phyloP scores from a whole-genome alignment of 2,329 filamentous ascomycete species.

The Botryotinia calthae region DNA sequence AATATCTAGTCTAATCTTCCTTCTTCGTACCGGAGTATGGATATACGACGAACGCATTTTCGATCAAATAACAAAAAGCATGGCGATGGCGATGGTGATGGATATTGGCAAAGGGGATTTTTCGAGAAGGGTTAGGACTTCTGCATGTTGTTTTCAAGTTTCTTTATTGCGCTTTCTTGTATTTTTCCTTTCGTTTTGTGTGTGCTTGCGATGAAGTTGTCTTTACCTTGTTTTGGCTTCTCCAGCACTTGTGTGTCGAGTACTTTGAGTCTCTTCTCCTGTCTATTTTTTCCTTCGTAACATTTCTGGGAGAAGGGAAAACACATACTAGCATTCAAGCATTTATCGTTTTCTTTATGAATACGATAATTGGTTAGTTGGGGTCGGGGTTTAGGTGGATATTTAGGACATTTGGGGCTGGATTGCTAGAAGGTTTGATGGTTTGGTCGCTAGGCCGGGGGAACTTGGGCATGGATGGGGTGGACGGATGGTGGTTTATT shows the following conservation, averaged over 20 bases:
- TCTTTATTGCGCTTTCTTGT: constrained; percentile 15
- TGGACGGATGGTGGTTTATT: constrained; percentile 11
- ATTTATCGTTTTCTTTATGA: constrained; percentile 11
- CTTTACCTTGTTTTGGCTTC: constrained; percentile 6
- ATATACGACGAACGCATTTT: constrained; percentile 18
- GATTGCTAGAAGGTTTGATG: constrained; percentile 17
- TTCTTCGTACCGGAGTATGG: constrained; percentile 16
- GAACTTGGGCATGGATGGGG: constrained; percentile 16
- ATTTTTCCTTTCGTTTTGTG: constrained; percentile 9
- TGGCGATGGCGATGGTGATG: constrained; percentile 21
- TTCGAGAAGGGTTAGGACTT: constrained; percentile 17
- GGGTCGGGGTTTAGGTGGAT: constrained; percentile 12
- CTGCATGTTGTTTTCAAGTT: constrained; percentile 16
- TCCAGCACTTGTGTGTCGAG: constrained; percentile 16
- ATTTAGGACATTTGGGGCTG: constrained; percentile 18
- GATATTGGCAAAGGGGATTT: constrained; percentile 18
- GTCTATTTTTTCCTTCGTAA: constrained; percentile 1
- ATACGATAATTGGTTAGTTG: constrained; percentile 19
- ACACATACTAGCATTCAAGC: constrained; percentile 16
- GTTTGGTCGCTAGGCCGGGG: constrained; percentile 11
- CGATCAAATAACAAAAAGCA: constrained; percentile 23
- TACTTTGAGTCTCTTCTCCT: constrained; percentile 18
- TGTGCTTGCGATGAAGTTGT: constrained; percentile 12
- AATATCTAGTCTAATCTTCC: constrained; percentile 17
- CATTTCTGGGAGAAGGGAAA: constrained; percentile 13